Percentiles rank a stretch among this genome's conserved stretches.
phyloP scores from a whole-genome alignment of 148 eudicot genomes.

The Arbutus unedo region DNA sequence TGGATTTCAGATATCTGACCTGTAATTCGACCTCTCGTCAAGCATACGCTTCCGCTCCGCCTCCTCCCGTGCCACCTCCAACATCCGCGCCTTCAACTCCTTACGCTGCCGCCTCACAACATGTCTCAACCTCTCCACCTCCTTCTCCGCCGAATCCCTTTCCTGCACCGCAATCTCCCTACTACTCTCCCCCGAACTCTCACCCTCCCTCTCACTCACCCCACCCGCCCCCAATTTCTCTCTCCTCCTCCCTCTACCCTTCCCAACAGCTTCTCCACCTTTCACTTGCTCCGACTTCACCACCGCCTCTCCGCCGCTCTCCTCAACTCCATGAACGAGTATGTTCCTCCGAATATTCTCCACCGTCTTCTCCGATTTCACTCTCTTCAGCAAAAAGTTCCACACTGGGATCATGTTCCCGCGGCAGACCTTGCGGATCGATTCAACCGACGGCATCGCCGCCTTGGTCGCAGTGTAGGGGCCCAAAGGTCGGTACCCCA shows the following conservation, averaged over 20 bases:
- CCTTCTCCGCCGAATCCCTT: constrained; percentile 85
- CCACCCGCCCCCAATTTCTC: constrained; percentile 4
- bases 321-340: constrained; percentile 54
- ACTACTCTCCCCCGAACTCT: constrained; percentile 28
- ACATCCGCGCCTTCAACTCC: constrained; percentile 82
- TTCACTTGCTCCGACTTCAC: neutral
- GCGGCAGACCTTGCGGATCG: constrained; percentile 70
- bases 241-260: constrained; percentile 19
- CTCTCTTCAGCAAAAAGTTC: constrained; percentile 70
- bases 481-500: constrained; percentile 79
- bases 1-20: constrained; percentile 38
- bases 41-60: constrained; percentile 93
- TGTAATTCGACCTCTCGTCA: constrained; percentile 83
- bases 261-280: neutral
- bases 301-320: constrained; percentile 20
- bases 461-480: constrained; percentile 46
- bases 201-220: constrained; percentile 26
- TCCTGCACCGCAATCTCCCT: constrained; percentile 65
- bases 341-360: constrained; percentile 78
- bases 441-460: constrained; percentile 53
- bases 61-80: constrained; percentile 94
- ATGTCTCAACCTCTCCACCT: constrained; percentile 91
- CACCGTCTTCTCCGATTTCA: constrained; percentile 91
- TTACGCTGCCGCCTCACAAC: constrained; percentile 75
- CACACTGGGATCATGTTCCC: constrained; percentile 98